Conservation (phyloP, 202 grass and related monocot genomes). For the Cymbopogon flexuosus region DNA sequence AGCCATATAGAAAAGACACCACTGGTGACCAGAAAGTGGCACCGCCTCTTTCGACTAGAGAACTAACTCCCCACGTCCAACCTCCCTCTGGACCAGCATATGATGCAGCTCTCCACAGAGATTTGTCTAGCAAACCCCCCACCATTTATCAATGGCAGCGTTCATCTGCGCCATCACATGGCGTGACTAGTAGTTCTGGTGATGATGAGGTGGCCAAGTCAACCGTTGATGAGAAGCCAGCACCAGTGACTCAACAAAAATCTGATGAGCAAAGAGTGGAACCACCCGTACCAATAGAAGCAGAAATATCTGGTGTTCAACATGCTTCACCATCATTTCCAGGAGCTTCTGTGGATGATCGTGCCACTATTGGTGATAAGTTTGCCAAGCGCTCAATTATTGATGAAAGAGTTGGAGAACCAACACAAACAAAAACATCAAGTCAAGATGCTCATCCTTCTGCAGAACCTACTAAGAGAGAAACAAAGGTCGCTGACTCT, state of each 20-base stretch:
- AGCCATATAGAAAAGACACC: constrained; percentile 14
- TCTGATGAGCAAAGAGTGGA: constrained; percentile 11
- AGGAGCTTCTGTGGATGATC: neutral
- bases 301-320: constrained; percentile 25
- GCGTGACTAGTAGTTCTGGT: neutral
- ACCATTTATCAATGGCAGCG: constrained; percentile 30
- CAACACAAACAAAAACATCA: constrained; percentile 15
- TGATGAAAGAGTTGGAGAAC: constrained; percentile 6
- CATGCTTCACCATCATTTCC: constrained; percentile 16
- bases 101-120: constrained; percentile 21
- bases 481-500: neutral
- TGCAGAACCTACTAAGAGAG: constrained; percentile 26
- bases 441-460: neutral
- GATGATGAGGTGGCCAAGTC: constrained; percentile 5
- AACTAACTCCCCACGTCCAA: constrained; percentile 27
- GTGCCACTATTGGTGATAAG: neutral
- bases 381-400: neutral
- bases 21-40: constrained; percentile 22
- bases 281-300: constrained; percentile 15
- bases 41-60: neutral
- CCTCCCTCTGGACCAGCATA: neutral
- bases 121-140: constrained; percentile 16
- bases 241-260: constrained; percentile 12
- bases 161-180: constrained; percentile 23
- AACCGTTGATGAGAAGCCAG: constrained; percentile 19